phyloP scores from a whole-genome alignment of 192 early-diverging fungal species.

The Coemansia pectinata region DNA sequence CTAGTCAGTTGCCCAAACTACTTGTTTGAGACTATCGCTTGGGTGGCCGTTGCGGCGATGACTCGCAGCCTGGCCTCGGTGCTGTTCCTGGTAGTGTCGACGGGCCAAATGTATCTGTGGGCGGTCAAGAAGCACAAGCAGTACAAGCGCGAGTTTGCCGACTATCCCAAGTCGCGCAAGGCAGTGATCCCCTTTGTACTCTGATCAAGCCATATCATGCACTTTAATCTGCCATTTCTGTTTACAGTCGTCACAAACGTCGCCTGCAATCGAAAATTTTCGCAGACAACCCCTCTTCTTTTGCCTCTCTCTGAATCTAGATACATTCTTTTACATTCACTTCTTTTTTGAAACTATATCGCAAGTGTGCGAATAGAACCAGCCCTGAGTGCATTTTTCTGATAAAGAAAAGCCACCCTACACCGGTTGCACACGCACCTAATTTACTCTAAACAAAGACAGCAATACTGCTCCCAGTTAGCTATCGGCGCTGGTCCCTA shows the following conservation, averaged over 20 bases:
- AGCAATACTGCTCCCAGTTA: not conserved
- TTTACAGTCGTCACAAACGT: not conserved
- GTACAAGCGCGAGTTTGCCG: constrained; percentile 88
- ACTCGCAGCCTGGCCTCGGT: constrained; percentile 69
- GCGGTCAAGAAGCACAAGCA: constrained; percentile 94
- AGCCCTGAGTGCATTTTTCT: not conserved
- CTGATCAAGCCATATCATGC: not conserved
- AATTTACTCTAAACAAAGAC: not conserved
- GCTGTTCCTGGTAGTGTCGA: constrained; percentile 68
- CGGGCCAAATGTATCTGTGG: constrained; percentile 92
- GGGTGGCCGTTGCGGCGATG: constrained; percentile 72
- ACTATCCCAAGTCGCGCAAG: constrained; percentile 86
- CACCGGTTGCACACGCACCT: not conserved
- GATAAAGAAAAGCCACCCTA: not conserved
- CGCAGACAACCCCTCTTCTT: not conserved
- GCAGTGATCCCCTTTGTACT: constrained; percentile 70
- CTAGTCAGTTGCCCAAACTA: constrained; percentile 93
- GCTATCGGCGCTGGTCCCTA: not conserved
- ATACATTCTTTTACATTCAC: not conserved
- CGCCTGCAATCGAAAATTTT: not conserved
- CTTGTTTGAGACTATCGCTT: constrained; percentile 83
- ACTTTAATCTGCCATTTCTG: not conserved
- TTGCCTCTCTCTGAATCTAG: not conserved
- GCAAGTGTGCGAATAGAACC: not conserved
- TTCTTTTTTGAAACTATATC: not conserved